phyloP scores from a whole-genome alignment of 805 yeast species.

The Pichia occidentalis region DNA sequence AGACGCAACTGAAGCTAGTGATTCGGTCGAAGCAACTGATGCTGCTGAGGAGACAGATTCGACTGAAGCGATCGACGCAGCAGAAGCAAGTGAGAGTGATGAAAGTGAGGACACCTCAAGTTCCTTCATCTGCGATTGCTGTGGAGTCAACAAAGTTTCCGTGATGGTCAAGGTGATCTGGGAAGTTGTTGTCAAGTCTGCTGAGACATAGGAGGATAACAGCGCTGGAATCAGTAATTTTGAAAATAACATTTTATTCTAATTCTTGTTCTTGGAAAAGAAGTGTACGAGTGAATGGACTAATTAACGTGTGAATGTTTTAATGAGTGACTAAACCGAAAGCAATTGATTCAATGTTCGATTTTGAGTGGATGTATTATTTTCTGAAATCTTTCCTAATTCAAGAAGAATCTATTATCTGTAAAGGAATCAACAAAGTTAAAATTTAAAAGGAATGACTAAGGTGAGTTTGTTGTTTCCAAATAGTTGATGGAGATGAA shows the following conservation, averaged over 20 bases:
- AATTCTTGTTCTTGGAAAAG: too few relatives aligned
- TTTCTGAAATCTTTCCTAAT: too few relatives aligned
- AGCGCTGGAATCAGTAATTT: slow-evolving; percentile 22
- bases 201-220: slow-evolving; percentile 21
- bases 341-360: background rate
- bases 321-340: background rate
- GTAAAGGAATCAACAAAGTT: slow-evolving; percentile 9
- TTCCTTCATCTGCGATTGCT: slow-evolving; percentile 32
- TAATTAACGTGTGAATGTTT: too few relatives aligned
- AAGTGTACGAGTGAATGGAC: background rate
- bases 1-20: slow-evolving; percentile 22
- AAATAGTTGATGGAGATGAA: background rate
- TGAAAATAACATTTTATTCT: slow-evolving; percentile 23
- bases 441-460: slow-evolving; percentile 26
- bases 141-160: slow-evolving; percentile 39
- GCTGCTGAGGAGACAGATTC: slow-evolving; percentile 32
- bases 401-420: too few relatives aligned
- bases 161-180: slow-evolving; percentile 41
- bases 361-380: background rate
- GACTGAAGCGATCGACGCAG: slow-evolving; percentile 31
- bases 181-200: slow-evolving; percentile 36
- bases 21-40: slow-evolving; percentile 19
- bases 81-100: slow-evolving; percentile 22
- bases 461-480: slow-evolving; percentile 24
- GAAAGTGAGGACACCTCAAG: slow-evolving; percentile 23